Percentiles rank a stretch among this genome's conserved stretches.
Evolutionary conservation across 306 rosid genomes (phyloP).

Genomic region (Casuarina equisetifolia): DNA sequence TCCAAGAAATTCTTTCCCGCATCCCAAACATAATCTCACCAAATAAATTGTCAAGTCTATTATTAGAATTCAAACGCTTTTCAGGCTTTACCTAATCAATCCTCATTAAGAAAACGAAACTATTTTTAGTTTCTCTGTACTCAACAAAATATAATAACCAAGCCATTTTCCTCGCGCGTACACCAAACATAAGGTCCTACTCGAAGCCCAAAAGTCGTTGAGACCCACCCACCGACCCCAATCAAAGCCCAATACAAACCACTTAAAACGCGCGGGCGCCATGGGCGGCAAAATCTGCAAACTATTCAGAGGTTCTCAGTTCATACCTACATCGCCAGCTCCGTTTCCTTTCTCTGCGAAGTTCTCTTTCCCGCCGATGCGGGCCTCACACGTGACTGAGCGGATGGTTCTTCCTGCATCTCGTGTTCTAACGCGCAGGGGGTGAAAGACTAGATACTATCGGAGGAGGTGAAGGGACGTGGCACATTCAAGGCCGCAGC

Average conservation of each 20-base stretch:
- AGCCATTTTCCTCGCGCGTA: no score
- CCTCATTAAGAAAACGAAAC: no score
- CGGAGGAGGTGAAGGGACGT: no score
- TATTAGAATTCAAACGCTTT: no score
- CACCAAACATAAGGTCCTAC: neutral
- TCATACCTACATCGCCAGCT: neutral
- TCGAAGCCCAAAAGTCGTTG: neutral
- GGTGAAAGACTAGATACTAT: neutral
- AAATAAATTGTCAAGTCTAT: no score
- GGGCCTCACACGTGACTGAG: neutral
- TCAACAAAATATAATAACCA: no score
- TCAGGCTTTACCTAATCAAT: no score
- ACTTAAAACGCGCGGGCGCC: constrained; percentile 11
- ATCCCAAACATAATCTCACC: no score
- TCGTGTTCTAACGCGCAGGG: neutral
- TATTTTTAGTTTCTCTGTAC: no score
- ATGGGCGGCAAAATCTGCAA: constrained; percentile 26
- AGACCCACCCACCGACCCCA: neutral
- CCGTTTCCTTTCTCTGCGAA: neutral
- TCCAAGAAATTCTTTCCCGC: no score
- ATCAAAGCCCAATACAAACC: neutral
- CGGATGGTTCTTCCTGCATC: neutral
- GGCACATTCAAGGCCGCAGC: no score
- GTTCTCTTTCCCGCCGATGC: neutral
- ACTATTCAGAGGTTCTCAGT: neutral